Conservation (phyloP, 768 basidiomycete species). For the Termitomyces sp. region DNA sequence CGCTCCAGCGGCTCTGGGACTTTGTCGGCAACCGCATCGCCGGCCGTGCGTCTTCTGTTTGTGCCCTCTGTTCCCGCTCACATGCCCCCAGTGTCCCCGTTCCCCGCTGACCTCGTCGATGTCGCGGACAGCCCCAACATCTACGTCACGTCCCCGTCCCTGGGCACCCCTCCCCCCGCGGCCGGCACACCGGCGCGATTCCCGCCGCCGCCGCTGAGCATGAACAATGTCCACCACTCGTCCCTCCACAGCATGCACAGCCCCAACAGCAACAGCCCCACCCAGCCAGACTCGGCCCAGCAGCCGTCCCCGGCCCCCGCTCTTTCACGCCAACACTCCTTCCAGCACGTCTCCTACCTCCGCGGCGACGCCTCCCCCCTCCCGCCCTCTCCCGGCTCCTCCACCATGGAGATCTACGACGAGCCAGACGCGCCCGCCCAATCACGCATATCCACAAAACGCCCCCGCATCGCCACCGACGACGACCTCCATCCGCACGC, state of each 20-base stretch:
- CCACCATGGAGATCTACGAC: slow-evolving; percentile 38
- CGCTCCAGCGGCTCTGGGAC: slow-evolving; percentile 61
- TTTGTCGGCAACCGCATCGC: slow-evolving; percentile 51
- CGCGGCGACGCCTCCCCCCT: slow-evolving; percentile 30
- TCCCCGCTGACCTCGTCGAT: slow-evolving; percentile 51
- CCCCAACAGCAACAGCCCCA: slow-evolving; percentile 29
- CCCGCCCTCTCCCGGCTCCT: slow-evolving; percentile 33
- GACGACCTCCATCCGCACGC: too few species aligned
- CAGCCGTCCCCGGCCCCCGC: slow-evolving; percentile 15
- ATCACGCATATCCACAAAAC: slow-evolving; percentile 35
- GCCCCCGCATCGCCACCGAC: slow-evolving; percentile 45
- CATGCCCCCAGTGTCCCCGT: slow-evolving; percentile 31
- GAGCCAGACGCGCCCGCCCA: slow-evolving; percentile 22
- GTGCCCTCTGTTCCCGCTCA: not conserved
- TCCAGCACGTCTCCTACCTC: slow-evolving; percentile 42
- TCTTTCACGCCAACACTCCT: slow-evolving; percentile 58
- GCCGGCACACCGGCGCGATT: slow-evolving; percentile 20
- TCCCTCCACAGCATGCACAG: slow-evolving; percentile 39
- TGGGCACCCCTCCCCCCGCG: not conserved
- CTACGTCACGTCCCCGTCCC: slow-evolving; percentile 57
- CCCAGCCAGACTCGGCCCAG: slow-evolving; percentile 22
- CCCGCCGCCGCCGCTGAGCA: slow-evolving; percentile 30
- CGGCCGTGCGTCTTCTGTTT: slow-evolving; percentile 32
- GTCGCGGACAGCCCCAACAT: slow-evolving; percentile 59
- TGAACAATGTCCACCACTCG: slow-evolving; percentile 25